Evolutionary conservation across 345 rosid species (phyloP).

Genomic region (Gossypium turneri): DNA sequence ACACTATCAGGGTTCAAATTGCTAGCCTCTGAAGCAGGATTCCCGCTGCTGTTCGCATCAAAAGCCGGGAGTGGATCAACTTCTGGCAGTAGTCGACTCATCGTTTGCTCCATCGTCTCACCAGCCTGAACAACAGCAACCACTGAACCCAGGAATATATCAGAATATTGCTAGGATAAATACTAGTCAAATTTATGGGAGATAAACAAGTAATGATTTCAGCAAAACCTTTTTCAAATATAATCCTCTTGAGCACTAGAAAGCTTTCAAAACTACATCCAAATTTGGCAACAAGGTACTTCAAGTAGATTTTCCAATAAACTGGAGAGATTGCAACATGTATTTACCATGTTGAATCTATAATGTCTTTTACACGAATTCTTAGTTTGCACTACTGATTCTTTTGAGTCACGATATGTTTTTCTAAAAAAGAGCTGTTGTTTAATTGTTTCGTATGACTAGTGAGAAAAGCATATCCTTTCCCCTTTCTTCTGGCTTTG

Average conservation of each 20-base stretch:
- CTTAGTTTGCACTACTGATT: not conserved
- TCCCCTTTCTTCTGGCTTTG: not conserved
- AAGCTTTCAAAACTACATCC: not conserved
- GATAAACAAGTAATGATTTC: not conserved
- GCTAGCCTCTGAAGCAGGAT: slow-evolving; percentile 10
- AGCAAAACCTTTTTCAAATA: not conserved
- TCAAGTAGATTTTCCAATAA: not conserved
- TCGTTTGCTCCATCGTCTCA: slow-evolving; percentile 42
- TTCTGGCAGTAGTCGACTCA: slow-evolving; percentile 44
- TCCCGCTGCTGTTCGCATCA: slow-evolving; percentile 14
- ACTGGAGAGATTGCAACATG: not conserved
- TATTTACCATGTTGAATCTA: not conserved
- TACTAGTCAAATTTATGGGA: not conserved
- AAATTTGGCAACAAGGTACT: not conserved
- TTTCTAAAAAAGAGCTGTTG: not conserved
- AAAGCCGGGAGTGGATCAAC: slow-evolving; percentile 21
- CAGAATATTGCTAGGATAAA: not conserved
- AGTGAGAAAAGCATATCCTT: not conserved
- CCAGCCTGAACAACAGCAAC: slow-evolving; percentile 50
- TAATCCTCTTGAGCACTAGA: not conserved
- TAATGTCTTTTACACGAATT: not conserved
- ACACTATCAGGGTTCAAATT: slow-evolving; percentile 3
- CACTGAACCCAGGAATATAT: slow-evolving; percentile 38
- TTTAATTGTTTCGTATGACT: not conserved
- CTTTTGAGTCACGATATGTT: not conserved